phyloP scores from a whole-genome alignment of 2,329 filamentous ascomycete genomes.

The Onygenales sp. region DNA sequence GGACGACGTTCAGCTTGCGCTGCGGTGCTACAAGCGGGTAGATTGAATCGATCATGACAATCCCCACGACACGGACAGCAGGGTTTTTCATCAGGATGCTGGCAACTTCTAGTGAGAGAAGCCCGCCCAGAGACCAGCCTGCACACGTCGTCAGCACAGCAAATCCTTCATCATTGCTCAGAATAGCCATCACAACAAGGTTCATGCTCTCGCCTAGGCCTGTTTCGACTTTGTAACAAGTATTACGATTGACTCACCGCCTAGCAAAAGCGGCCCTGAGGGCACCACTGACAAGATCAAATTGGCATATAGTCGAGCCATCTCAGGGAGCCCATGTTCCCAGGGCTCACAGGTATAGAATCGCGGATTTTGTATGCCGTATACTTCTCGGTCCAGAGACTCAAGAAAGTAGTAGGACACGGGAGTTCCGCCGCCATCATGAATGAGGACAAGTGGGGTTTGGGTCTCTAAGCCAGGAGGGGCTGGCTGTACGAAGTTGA shows the following conservation, averaged over 20 bases:
- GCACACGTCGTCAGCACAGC: background rate
- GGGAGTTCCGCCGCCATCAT: slow-evolving; percentile 53
- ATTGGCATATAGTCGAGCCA: slow-evolving; percentile 43
- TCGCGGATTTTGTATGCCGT: slow-evolving; percentile 47
- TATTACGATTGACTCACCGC: slow-evolving; percentile 7
- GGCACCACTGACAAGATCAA: slow-evolving; percentile 30
- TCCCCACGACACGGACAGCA: slow-evolving; percentile 9
- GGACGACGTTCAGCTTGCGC: slow-evolving; percentile 1
- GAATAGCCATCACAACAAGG: background rate
- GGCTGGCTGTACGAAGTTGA: slow-evolving; percentile 9
- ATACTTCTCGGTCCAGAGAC: slow-evolving; percentile 40
- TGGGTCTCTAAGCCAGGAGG: slow-evolving; percentile 3
- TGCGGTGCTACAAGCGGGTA: slow-evolving; percentile 4
- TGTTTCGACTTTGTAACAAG: background rate
- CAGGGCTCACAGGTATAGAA: slow-evolving; percentile 41
- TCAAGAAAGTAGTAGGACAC: slow-evolving; percentile 49
- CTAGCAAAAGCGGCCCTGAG: slow-evolving; percentile 11
- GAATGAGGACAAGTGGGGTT: slow-evolving; percentile 47
- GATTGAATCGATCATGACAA: slow-evolving; percentile 15
- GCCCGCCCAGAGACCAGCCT: slow-evolving; percentile 16
- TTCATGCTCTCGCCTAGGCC: background rate
- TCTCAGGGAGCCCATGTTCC: slow-evolving; percentile 44
- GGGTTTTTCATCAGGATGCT: slow-evolving; percentile 9
- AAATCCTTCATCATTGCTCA: background rate
- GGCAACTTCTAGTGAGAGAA: slow-evolving; percentile 14